A percentile compares a stretch with the other conserved stretches of the same genome.
Evolutionary conservation across 108 stramenopile genomes (phyloP).

Genomic region (Aurantiochytrium sp.): DNA sequence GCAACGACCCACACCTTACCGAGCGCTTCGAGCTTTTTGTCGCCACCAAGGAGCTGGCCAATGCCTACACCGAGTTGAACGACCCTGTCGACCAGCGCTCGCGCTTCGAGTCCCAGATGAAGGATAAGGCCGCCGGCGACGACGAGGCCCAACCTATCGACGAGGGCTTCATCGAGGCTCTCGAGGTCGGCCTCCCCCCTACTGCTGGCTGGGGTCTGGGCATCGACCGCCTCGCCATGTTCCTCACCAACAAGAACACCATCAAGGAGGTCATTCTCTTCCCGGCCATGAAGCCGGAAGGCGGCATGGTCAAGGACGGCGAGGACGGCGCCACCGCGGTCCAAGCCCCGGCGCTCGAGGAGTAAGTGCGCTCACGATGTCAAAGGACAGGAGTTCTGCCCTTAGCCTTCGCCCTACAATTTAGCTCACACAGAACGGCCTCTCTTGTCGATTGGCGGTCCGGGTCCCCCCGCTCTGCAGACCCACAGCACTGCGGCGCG

Average conservation of each 20-base stretch:
- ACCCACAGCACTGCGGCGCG: too few relatives aligned
- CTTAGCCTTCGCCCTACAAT: neutral
- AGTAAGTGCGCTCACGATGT: too few relatives aligned
- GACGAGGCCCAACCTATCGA: slow-evolving; percentile 99
- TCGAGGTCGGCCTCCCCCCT: slow-evolving; percentile 97
- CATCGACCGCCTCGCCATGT: slow-evolving; percentile 98
- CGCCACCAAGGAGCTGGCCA: slow-evolving; percentile 92
- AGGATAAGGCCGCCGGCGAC: slow-evolving; percentile 86
- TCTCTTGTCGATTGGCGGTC: neutral
- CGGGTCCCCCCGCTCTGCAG: too few relatives aligned
- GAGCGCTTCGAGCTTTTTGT: slow-evolving; percentile 99
- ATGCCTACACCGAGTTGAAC: slow-evolving; percentile 99
- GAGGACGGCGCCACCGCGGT: neutral
- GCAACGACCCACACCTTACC: slow-evolving; percentile 82
- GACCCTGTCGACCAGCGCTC: slow-evolving; percentile 84
- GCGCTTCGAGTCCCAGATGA: slow-evolving; percentile 90
- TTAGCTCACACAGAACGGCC: neutral
- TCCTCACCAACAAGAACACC: slow-evolving; percentile 97
- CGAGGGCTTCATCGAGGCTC: slow-evolving; percentile 81
- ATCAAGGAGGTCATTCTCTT: slow-evolving; percentile 99
- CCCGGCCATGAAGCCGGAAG: slow-evolving; percentile 97
- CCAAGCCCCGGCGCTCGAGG: too few relatives aligned
- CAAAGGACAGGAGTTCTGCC: too few relatives aligned
- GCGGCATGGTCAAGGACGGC: neutral
- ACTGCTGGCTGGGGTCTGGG: slow-evolving; percentile 98